Percentiles rank a stretch among this genome's conserved stretches.
Conservation (phyloP, 306 rosid genomes). For the Cercis canadensis region DNA sequence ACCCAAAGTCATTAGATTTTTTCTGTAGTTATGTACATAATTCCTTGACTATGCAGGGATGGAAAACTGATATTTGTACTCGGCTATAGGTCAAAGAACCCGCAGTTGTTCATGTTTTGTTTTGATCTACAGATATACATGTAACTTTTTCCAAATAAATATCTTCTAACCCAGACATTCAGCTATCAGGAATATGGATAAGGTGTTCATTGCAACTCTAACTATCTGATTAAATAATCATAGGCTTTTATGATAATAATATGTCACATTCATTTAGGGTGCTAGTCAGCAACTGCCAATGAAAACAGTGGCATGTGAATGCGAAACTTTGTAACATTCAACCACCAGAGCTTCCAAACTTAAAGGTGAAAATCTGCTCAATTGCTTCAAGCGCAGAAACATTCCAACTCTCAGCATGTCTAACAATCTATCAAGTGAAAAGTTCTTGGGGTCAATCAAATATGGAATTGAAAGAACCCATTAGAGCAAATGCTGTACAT, state of each 20-base stretch:
- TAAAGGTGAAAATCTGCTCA: slow-evolving; percentile 74
- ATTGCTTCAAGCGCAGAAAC: slow-evolving; percentile 87
- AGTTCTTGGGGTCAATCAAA: slow-evolving; percentile 22
- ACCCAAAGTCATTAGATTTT: neutral
- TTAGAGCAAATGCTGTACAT: neutral
- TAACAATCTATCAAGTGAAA: slow-evolving; percentile 63
- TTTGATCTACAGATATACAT: too few relatives aligned
- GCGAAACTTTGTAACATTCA: slow-evolving; percentile 32
- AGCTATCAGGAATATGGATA: too few relatives aligned
- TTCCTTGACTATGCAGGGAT: too few relatives aligned
- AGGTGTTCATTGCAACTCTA: neutral
- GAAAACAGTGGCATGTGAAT: neutral
- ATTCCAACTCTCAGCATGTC: slow-evolving; percentile 91
- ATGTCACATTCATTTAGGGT: too few relatives aligned
- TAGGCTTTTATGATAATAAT: too few relatives aligned
- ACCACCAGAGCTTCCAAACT: slow-evolving; percentile 35
- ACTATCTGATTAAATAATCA: too few relatives aligned
- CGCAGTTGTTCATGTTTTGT: too few relatives aligned
- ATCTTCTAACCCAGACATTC: too few relatives aligned
- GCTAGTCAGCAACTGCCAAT: neutral
- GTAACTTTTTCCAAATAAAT: too few relatives aligned
- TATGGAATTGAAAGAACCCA: slow-evolving; percentile 20
- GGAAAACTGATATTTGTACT: too few relatives aligned
- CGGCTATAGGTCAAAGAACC: too few relatives aligned
- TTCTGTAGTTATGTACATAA: too few relatives aligned